Percentiles rank a stretch among this genome's conserved stretches.
These are phyloP conservation scores for Elsinoe australis DNA, from an alignment of 2,329 filamentous ascomycete genomes.

Conservation along the genomic window DNA sequence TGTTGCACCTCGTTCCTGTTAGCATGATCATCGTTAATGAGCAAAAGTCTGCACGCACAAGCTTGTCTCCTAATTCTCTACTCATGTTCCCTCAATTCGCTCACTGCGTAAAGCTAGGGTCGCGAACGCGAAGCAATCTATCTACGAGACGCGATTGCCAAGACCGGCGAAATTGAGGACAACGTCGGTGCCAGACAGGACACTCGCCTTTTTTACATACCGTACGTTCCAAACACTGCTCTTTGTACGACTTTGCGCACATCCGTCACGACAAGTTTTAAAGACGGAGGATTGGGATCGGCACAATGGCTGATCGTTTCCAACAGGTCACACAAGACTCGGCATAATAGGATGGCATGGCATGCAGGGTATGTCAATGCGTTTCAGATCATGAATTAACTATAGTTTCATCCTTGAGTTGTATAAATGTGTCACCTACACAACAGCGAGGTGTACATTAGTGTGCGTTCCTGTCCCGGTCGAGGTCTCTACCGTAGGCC, in stretches of 20 bases:
- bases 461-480: constrained; percentile 6
- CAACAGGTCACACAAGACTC: constrained; percentile 1
- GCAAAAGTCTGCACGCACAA: no score
- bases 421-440: neutral
- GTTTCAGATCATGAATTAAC: constrained; percentile 14
- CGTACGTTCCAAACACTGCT: no score
- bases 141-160: constrained; percentile 15
- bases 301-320: no score
- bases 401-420: neutral
- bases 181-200: neutral
- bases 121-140: neutral
- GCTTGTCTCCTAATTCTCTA: constrained; percentile 76
- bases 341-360: neutral
- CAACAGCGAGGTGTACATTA: no score
- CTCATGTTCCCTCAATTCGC: no score
- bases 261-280: no score
- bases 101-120: no score
- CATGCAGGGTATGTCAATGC: neutral
- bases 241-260: neutral
- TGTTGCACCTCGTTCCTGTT: constrained; percentile 65
- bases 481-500: constrained; percentile 9
- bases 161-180: constrained; percentile 15
- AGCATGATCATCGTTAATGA: constrained; percentile 14
- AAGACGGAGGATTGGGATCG: no score
- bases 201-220: no score